These are phyloP conservation scores for Aphanoascus verrucosus DNA, from an alignment of 2,329 filamentous ascomycete genomes.

Conservation along the genomic window DNA sequence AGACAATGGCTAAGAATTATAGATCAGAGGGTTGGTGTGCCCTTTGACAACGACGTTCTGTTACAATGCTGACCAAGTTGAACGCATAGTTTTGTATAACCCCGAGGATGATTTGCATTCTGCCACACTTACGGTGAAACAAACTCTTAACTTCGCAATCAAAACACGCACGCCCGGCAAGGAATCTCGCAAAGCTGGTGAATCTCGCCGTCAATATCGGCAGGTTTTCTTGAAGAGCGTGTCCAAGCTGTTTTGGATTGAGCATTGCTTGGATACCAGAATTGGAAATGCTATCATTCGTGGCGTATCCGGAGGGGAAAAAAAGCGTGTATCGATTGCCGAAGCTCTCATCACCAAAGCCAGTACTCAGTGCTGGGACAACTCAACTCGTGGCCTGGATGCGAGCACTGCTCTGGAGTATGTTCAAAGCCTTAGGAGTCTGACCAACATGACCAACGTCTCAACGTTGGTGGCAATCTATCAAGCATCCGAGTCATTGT, in stretches of 20 bases:
- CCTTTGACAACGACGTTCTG: background rate
- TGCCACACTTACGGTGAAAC: slow-evolving; percentile 62
- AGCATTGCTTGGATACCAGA: slow-evolving; percentile 60
- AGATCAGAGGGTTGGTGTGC: slow-evolving; percentile 31
- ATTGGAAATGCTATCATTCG: slow-evolving; percentile 65
- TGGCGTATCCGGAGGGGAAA: slow-evolving; percentile 60
- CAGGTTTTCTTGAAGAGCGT: slow-evolving; percentile 55
- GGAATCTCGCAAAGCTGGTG: slow-evolving; percentile 48
- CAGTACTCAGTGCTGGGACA: slow-evolving; percentile 64
- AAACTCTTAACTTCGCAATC: slow-evolving; percentile 64
- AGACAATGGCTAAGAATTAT: slow-evolving; percentile 42
- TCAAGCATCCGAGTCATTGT: slow-evolving; percentile 49
- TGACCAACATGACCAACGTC: slow-evolving; percentile 53
- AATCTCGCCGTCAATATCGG: slow-evolving; percentile 50
- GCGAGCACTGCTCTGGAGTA: slow-evolving; percentile 64
- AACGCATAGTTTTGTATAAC: slow-evolving; percentile 55
- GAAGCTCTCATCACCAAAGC: slow-evolving; percentile 61
- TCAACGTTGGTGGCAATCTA: slow-evolving; percentile 60
- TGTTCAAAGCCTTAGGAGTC: slow-evolving; percentile 53
- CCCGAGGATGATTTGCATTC: slow-evolving; percentile 70
- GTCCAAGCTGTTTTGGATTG: slow-evolving; percentile 61
- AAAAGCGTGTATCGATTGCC: slow-evolving; percentile 71
- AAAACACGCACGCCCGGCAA: slow-evolving; percentile 57
- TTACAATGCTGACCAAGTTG: slow-evolving; percentile 15
- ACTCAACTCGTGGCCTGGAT: slow-evolving; percentile 62